Percentiles rank a stretch among this genome's conserved stretches.
These are phyloP conservation scores for Epichloe sylvatica DNA, from an alignment of 2,329 filamentous ascomycete species.

Conservation along the genomic window DNA sequence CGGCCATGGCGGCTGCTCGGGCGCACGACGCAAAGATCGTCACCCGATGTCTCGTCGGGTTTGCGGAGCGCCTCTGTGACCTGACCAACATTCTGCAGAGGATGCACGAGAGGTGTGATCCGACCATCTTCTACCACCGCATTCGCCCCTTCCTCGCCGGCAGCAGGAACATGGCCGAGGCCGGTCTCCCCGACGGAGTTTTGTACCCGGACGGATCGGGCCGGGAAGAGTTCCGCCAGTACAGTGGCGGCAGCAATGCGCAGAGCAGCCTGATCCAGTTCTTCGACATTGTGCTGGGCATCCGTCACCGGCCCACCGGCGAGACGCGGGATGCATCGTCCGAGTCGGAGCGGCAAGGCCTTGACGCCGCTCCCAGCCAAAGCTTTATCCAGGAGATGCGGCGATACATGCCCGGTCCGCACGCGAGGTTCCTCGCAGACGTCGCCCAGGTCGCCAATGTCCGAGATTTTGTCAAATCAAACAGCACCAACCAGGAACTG, in stretches of 20 bases:
- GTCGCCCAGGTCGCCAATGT: conserved; percentile 74
- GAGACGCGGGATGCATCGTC: conserved; percentile 36
- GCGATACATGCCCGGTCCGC: conserved; percentile 87
- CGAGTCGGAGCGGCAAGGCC: conserved; percentile 29
- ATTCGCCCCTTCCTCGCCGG: conserved; percentile 94
- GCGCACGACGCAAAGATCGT: conserved; percentile 56
- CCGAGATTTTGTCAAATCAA: conserved; percentile 58
- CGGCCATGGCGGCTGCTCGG: conserved; percentile 69
- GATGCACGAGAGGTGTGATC: conserved; percentile 94
- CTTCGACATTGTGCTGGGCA: conserved; percentile 81
- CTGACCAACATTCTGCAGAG: conserved; percentile 63
- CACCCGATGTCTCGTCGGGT: conserved; percentile 59
- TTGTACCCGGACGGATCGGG: conserved; percentile 72
- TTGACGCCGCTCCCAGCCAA: conserved; percentile 33
- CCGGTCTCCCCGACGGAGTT: conserved; percentile 75
- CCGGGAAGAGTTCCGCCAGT: conserved; percentile 59
- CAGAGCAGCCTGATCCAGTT: conserved; percentile 96
- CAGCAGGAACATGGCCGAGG: conserved; percentile 94
- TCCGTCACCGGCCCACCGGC: conserved; percentile 83
- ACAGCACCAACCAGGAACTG: conserved; percentile 49
- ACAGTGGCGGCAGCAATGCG: conserved; percentile 87
- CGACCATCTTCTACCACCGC: conserved; percentile 85
- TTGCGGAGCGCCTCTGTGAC: conserved; percentile 81
- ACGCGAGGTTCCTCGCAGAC: conserved; percentile 77
- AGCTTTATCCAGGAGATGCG: conserved; percentile 98